These are phyloP conservation scores for Aureobasidium leucospermi DNA, from an alignment of 2,329 filamentous ascomycete species.

Conservation along the genomic window DNA sequence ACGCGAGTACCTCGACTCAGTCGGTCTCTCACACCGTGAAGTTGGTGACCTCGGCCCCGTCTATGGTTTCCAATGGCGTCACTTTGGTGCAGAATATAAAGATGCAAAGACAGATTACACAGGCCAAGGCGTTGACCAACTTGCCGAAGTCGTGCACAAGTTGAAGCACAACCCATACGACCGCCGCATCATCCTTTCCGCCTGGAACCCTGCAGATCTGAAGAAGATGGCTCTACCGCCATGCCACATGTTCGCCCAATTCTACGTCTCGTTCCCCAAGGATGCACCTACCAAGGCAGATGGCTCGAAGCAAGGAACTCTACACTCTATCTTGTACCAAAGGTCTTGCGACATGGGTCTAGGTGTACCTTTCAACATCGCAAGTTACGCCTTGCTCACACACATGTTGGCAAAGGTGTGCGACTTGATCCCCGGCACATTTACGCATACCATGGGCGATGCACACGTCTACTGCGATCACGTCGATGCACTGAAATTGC, in stretches of 20 bases:
- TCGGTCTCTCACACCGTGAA: conserved; percentile 72
- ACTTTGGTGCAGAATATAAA: conserved; percentile 88
- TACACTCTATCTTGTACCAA: conserved; percentile 90
- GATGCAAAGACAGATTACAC: conserved; percentile 75
- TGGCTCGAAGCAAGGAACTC: conserved; percentile 50
- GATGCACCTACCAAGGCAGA: conserved; percentile 22
- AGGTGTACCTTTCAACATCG: conserved; percentile 96
- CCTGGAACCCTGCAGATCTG: conserved; percentile 88
- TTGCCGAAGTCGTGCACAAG: conserved; percentile 84
- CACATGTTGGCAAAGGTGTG: conserved; percentile 91
- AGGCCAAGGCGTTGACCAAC: conserved; percentile 84
- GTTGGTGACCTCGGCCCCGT: conserved; percentile 90
- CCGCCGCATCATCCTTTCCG: conserved; percentile 78
- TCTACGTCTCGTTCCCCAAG: conserved; percentile 72
- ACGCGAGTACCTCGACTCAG: conserved; percentile 78
- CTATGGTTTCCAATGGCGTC: conserved; percentile 98
- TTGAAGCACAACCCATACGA: conserved; percentile 79
- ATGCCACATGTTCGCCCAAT: conserved; percentile 97
- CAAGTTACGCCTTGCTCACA: conserved; percentile 83
- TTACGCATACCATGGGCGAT: conserved; percentile 96
- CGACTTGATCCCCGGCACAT: conserved; percentile 72
- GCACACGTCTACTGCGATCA: conserved; percentile 96
- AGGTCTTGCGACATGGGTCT: conserved; percentile 94
- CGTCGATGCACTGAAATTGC: conserved; percentile 73
- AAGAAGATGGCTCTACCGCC: conserved; percentile 85